Base-by-base conservation (phyloP, 495 filamentous ascomycete species). In the Talaromyces ruber region DNA sequence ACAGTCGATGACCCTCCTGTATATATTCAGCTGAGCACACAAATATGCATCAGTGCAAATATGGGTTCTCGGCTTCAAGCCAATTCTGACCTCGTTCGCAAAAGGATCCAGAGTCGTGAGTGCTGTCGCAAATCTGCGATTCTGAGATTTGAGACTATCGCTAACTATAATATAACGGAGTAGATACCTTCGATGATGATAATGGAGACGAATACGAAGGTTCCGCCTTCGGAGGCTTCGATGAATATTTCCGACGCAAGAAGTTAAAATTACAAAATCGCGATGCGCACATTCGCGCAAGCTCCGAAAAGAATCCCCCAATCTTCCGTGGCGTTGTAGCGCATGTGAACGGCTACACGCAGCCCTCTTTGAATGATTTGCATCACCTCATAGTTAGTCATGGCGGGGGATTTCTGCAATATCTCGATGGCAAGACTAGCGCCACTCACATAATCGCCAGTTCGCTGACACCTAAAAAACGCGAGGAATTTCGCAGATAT, bases 401-500 rank as follows among this genome's bases (percentile, higher is more conserved):
- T 84, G 93, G 94, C 12, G 94, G 93, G 26, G 90, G 88, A 1
- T 97, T 97, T 68, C 83, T 95, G 59, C 93, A 97, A 70, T 97
- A 97, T 69, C 79, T 98, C n/a, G 91, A 94, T 69, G 87, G 87
- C 37, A 98, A 97, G 78, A 97, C 93, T 0, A 84, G 85, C 66
- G 91, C 92, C 0, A 98, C 94, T 2, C 95, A 98, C 71, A 95
- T 98, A 67, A 92, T 98, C 67, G 92, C 93, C 5, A 91, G 89
- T 52, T 86, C 85, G 59, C 80, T 98, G 34, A 93, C 94, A 2
- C 90, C 90, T 0, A 98, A 96, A 79, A 98, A 98, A 69, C 82
- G 84, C 29, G 84, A 90, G 32, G 94, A 97, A 63, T 96, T 95
- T 64, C 78, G 75, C 22, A 84, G 83, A 61, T 98, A 97, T 68